Evolutionary conservation across 495 filamentous ascomycete species (phyloP).

Genomic region (Talaromyces stipitatus): DNA sequence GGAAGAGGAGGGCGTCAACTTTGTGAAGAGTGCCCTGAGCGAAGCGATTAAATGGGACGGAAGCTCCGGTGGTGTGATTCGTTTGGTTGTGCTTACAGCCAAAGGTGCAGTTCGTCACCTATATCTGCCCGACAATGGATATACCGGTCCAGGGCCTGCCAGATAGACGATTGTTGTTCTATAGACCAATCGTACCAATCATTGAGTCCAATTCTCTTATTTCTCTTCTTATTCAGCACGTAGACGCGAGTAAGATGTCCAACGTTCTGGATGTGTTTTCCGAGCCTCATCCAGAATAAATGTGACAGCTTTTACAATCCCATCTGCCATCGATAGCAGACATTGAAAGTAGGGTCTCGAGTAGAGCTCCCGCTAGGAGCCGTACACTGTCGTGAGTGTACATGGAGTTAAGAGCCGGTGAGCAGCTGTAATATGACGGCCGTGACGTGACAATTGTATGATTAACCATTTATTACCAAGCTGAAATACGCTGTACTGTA

Average conservation of each 20-base stretch:
- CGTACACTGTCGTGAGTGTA: too few relatives aligned
- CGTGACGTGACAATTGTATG: not conserved
- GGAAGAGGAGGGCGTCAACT: constrained; percentile 83
- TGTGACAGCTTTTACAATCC: too few relatives aligned
- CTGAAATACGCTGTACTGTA: not conserved
- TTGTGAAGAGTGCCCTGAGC: constrained; percentile 80
- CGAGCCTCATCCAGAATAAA: too few relatives aligned
- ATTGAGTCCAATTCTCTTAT: not conserved
- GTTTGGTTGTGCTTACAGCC: constrained; percentile 89
- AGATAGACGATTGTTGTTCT: not conserved
- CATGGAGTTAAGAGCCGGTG: too few relatives aligned
- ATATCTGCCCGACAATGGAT: constrained; percentile 82
- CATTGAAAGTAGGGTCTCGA: too few relatives aligned
- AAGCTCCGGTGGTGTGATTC: constrained; percentile 95
- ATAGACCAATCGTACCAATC: not conserved
- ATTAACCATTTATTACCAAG: not conserved
- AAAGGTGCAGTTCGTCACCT: constrained; percentile 82
- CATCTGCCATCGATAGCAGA: too few relatives aligned
- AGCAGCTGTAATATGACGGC: not conserved
- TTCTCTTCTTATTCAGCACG: not conserved
- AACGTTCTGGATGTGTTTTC: too few relatives aligned
- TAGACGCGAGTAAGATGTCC: not conserved
- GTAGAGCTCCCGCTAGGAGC: too few relatives aligned
- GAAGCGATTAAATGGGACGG: constrained; percentile 99
- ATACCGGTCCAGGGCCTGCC: constrained; percentile 51